Conservation (phyloP, 768 basidiomycete genomes). For the Gloeopeniophorella convolvens region DNA sequence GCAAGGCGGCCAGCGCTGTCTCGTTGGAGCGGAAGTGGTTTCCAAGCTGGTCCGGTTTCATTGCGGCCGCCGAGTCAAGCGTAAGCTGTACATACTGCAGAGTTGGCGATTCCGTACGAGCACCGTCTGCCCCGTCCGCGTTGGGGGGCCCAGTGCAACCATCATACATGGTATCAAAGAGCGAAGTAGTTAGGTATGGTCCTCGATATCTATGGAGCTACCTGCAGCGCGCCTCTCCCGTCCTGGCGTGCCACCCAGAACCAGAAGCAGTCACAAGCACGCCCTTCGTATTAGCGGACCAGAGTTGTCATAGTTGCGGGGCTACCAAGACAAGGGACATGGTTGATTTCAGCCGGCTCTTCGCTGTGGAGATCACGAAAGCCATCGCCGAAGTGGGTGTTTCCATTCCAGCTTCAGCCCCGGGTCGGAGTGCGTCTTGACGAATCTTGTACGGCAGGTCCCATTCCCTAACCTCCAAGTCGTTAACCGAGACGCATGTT, state of each 20-base stretch:
- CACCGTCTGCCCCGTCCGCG: too few relatives aligned
- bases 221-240: conserved; percentile 5
- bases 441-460: background rate
- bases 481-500: too few relatives aligned
- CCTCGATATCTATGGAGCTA: conserved; percentile 7
- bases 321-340: background rate
- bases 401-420: too few relatives aligned
- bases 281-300: background rate
- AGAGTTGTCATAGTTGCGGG: background rate
- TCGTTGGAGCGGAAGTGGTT: background rate
- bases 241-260: conserved; percentile 6
- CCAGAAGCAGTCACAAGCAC: background rate
- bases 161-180: too few relatives aligned
- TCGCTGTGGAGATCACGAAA: background rate
- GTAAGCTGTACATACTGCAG: too few relatives aligned
- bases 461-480: background rate
- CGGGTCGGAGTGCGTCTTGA: background rate
- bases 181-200: background rate
- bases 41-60: background rate
- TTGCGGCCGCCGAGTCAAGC: background rate
- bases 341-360: conserved; percentile 1
- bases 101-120: too few relatives aligned
- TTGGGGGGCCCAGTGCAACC: too few relatives aligned
- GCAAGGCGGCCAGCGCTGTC: conserved; percentile 5
- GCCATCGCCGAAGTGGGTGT: background rate